Evolutionary conservation across 495 filamentous ascomycete genomes (phyloP).

Genomic region (Parathielavia hyrcaniae): DNA sequence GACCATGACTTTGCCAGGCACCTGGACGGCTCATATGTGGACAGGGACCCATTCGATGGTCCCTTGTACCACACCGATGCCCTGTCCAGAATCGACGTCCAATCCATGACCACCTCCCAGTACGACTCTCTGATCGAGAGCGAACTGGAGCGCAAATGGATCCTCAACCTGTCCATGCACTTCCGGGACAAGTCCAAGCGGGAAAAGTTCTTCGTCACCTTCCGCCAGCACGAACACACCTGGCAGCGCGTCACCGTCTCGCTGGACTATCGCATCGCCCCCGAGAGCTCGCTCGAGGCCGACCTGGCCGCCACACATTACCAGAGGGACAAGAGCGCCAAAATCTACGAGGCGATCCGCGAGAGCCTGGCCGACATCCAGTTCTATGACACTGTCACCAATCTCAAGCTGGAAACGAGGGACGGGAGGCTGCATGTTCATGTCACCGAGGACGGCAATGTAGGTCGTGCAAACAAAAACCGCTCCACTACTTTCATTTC

Average conservation of each 20-base stretch:
- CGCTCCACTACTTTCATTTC: background rate
- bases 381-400: conserved; percentile 93
- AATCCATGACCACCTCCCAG: conserved; percentile 46
- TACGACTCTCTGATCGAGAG: conserved; percentile 59
- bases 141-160: conserved; percentile 87
- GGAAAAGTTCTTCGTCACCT: conserved; percentile 98
- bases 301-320: conserved; percentile 72
- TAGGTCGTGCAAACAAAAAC: conserved; percentile 30
- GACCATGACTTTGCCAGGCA: conserved; percentile 22
- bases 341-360: conserved; percentile 92
- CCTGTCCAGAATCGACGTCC: conserved; percentile 31
- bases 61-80: conserved; percentile 20
- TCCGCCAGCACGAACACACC: conserved; percentile 63
- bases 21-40: conserved; percentile 15
- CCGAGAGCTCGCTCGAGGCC: conserved; percentile 73
- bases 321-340: conserved; percentile 89
- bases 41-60: conserved; percentile 15
- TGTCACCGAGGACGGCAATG: conserved; percentile 93
- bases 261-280: conserved; percentile 81
- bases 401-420: conserved; percentile 86
- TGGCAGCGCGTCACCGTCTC: conserved; percentile 92
- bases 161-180: conserved; percentile 97
- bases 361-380: conserved; percentile 87
- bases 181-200: conserved; percentile 90
- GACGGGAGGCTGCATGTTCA: conserved; percentile 91